Conservation (phyloP, 768 basidiomycete genomes). For the Dioszegia crocea region DNA sequence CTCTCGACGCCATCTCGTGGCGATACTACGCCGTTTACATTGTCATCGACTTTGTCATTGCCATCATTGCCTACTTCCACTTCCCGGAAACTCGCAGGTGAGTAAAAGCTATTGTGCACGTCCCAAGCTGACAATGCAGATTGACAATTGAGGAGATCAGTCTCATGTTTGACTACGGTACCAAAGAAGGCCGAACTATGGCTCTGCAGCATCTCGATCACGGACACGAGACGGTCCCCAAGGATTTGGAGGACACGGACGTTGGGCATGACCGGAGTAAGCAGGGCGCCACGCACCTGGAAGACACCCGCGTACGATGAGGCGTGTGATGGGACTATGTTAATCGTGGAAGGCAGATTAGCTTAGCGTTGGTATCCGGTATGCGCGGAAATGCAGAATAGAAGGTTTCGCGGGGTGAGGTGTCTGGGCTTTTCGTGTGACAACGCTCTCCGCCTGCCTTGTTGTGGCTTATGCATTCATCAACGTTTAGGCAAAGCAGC, state of each 20-base stretch:
- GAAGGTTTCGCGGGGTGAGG: no score
- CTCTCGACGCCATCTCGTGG: constrained; percentile 21
- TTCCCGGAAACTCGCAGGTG: constrained; percentile 24
- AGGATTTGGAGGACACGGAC: constrained; percentile 2
- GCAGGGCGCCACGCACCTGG: neutral
- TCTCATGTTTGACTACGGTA: constrained; percentile 19
- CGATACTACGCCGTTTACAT: constrained; percentile 32
- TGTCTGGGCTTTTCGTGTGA: no score
- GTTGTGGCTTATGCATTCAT: no score
- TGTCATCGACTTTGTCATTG: constrained; percentile 12
- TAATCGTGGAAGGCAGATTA: no score
- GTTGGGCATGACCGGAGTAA: neutral
- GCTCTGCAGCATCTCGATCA: constrained; percentile 7
- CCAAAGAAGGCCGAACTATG: constrained; percentile 13
- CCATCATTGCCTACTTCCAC: constrained; percentile 15
- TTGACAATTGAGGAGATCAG: constrained; percentile 19
- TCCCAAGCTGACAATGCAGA: no score
- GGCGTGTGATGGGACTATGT: no score
- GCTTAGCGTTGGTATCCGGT: no score
- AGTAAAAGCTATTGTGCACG: no score
- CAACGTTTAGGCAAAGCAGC: no score
- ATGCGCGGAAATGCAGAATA: no score
- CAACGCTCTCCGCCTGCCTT: no score
- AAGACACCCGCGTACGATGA: neutral
- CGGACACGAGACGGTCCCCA: neutral